Conservation (phyloP, 148 eudicot genomes). For the Amaranthus cruentus region DNA sequence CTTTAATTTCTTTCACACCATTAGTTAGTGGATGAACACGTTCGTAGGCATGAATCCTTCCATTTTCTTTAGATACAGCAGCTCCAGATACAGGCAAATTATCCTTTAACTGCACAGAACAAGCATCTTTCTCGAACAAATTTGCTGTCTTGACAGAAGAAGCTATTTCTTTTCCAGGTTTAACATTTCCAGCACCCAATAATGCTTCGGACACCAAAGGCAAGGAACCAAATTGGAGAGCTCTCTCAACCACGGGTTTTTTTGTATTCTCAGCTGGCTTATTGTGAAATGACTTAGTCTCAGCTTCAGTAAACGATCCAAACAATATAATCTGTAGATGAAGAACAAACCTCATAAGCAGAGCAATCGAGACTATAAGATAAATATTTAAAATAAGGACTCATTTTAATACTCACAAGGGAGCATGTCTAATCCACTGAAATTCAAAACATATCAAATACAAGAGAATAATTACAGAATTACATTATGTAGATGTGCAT, state of each 20-base stretch:
- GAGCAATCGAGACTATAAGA: background rate
- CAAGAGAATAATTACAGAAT: background rate
- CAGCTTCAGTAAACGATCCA: conserved; percentile 80
- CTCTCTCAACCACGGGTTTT: conserved; percentile 32
- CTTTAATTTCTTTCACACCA: conserved; percentile 35
- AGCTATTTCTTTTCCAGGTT: conserved; percentile 23
- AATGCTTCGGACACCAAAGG: conserved; percentile 36
- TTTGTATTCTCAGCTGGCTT: conserved; percentile 26
- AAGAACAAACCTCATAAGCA: background rate
- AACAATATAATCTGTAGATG: conserved; percentile 52
- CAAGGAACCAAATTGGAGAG: conserved; percentile 41
- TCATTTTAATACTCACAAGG: background rate
- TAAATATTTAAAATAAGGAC: background rate
- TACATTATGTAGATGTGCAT: background rate
- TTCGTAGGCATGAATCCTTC: conserved; percentile 25
- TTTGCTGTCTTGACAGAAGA: conserved; percentile 28
- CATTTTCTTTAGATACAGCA: conserved; percentile 39
- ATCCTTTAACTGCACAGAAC: conserved; percentile 15
- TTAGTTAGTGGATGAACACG: conserved; percentile 22
- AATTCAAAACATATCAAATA: background rate
- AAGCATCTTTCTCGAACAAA: conserved; percentile 24
- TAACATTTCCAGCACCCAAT: conserved; percentile 34
- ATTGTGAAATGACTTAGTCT: conserved; percentile 34
- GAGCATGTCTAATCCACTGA: background rate
- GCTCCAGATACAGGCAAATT: conserved; percentile 23